Evolutionary conservation across 2,329 filamentous ascomycete genomes (phyloP).

Genomic region (Chaetomium globosum): DNA sequence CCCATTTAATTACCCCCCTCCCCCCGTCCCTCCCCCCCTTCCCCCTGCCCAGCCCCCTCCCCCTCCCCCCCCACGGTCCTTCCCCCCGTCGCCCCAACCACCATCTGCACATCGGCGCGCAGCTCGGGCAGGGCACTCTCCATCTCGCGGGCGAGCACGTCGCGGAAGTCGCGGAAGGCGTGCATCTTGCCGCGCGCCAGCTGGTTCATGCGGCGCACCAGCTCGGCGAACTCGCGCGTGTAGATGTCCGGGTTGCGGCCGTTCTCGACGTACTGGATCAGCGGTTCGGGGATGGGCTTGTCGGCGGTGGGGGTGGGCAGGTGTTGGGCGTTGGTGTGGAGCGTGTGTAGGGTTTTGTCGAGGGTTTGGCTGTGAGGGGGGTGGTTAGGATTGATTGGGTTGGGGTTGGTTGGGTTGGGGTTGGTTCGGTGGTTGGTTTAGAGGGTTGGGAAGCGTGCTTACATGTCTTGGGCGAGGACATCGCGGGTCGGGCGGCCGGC

Average conservation of each 20-base stretch:
- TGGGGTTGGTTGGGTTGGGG: neutral
- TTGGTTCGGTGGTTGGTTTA: neutral
- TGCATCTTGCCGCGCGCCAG: conserved; percentile 65
- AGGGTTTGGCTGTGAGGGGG: conserved; percentile 40
- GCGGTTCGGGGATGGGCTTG: conserved; percentile 60
- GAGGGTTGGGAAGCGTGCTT: conserved; percentile 32
- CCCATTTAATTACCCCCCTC: too few relatives aligned
- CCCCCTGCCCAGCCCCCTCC: neutral
- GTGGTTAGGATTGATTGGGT: neutral
- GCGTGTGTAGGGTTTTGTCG: conserved; percentile 43
- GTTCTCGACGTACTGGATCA: conserved; percentile 70
- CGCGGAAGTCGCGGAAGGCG: conserved; percentile 63
- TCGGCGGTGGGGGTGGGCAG: conserved; percentile 37
- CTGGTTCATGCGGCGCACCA: conserved; percentile 67
- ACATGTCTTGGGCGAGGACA: conserved; percentile 59
- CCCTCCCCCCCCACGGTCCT: conserved; percentile 9
- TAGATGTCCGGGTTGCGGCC: conserved; percentile 75
- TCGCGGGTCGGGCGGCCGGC: conserved; percentile 56
- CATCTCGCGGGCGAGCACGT: conserved; percentile 64
- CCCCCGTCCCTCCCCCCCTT: neutral
- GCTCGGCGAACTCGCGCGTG: conserved; percentile 72
- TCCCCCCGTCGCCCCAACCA: conserved; percentile 52
- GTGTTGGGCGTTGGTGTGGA: conserved; percentile 39
- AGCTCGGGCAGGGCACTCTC: conserved; percentile 62
- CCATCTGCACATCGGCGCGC: conserved; percentile 53